Evolutionary conservation across 2,329 filamentous ascomycete species (phyloP), one percentile per base, ranked within the genome.

Genomic region (Zymoseptoria passerinii): DNA sequence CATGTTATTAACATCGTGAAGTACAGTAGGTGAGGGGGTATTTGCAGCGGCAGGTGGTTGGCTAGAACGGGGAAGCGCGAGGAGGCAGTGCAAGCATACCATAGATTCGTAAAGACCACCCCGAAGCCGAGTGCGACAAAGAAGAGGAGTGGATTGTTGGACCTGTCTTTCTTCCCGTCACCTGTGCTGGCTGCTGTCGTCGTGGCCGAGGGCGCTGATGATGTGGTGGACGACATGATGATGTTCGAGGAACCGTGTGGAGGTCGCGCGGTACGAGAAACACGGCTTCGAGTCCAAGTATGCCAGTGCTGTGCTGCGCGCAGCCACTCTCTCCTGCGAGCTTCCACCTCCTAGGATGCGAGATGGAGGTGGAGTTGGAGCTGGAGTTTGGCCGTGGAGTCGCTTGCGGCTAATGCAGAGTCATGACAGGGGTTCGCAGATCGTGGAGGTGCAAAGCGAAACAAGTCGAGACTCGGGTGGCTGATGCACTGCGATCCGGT

Each of bases 21-120:
- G 2, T 23, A 50, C 4, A 23, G 23, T 23, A 23, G 23, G 23
- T 4, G 23, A n/a, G 23, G 23, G 3, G 48, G 3, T 19, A 50
- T 13, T 13, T 50, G 18, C 48, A 9, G 18, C 10, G 50, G 20
- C n/a, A 16, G 16, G 23, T 27, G 51, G 20, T 51, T 8, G 53
- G 53, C 48, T 19, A 53, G 55, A 23, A 19, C 49, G 49, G 29
- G 29, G 8, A 50, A 50, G 48, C 52, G 44, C 28, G 10, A 28
- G 51, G 28, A 52, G 48, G 50, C 58, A 56, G 53, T 16, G 35
- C 35, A 55, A 74, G 50, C 88, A 78, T 81, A 97, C 94, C 94
- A 99, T 75, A 99, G 78, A 74, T 99, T 99, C 54, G 94, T 99
- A 71, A 99, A 99, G 50, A 99, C 94, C 19, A 99, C 94, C 67